Base-by-base conservation (phyloP, 164 flowering plant genomes). In the Aristolochia contorta region DNA sequence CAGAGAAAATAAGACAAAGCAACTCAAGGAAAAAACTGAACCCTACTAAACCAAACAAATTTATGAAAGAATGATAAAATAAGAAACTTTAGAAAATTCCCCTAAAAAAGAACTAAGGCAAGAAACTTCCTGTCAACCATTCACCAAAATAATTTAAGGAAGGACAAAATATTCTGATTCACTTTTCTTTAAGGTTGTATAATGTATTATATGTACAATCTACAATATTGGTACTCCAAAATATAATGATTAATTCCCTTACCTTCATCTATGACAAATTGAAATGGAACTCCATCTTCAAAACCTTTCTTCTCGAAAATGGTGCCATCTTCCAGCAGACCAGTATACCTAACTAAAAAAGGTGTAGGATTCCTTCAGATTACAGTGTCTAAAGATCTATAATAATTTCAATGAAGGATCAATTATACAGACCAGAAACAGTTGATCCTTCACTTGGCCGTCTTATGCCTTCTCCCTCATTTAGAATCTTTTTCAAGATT, bases 241-340 rank as follows among this genome's bases (percentile, higher is more conserved):
- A 37, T 37, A 37, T 37, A 37, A 50, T 50, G 22, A 10, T 50
- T 18, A 50, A n/a, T 22, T 50, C 4, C 54, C 63, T 57, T 2
- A 84, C 91, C 87, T 79, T 85, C 91, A 67, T 76, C 86, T 12
- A 80, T 74, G 54, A 77, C 53, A 64, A 85, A 83, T 54, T 70
- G 63, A 59, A 82, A 58, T 37, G 77, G 76, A 27, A 46, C 71
- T 59, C 30, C 74, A 22, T 75, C 82, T 65, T 72, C 79, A 62
- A 74, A 65, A 64, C 86, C 88, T 65, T 71, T 83, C 51, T 71
- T 82, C 71, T 82, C 88, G 76, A 81, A 77, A 20, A 83, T 47
- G 45, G 79, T 80, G 37, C 85, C 84, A 75, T 85, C 81, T 69
- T 77, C 80, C 37, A 85, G 75, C 79, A 56, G 77, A 25, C 79